Evolutionary conservation across 768 basidiomycete species (phyloP).

Genomic region (Kwoniella sp.): DNA sequence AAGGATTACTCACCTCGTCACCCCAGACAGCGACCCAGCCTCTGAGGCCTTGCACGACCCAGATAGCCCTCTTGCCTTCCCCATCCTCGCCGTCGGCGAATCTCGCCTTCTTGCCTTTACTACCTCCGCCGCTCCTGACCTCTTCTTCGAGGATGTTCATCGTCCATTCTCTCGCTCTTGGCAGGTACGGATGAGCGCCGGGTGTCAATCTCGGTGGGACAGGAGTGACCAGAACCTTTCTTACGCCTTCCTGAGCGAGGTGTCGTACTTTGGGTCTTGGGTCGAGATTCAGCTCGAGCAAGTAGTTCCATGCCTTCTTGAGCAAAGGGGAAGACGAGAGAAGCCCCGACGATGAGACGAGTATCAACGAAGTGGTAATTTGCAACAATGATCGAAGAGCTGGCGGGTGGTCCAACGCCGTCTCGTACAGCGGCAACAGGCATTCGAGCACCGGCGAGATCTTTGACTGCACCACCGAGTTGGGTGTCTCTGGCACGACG

Average conservation of each 20-base stretch:
- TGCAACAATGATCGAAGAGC: constrained; percentile 79
- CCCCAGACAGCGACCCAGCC: constrained; percentile 65
- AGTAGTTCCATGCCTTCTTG: constrained; percentile 80
- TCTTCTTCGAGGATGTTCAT: constrained; percentile 69
- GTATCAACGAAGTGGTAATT: constrained; percentile 70
- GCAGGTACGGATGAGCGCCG: constrained; percentile 80
- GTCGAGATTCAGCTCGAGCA: constrained; percentile 82
- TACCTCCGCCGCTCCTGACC: constrained; percentile 61
- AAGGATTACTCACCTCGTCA: constrained; percentile 64
- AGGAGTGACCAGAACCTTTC: constrained; percentile 73
- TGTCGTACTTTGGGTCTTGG: constrained; percentile 90
- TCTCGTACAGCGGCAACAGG: constrained; percentile 76
- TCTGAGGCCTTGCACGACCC: constrained; percentile 59
- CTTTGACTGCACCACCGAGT: constrained; percentile 78
- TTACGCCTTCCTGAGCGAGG: constrained; percentile 82
- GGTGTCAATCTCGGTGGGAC: constrained; percentile 67
- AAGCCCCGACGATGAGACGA: constrained; percentile 70
- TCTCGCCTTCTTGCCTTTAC: constrained; percentile 65
- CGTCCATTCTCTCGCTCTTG: constrained; percentile 78
- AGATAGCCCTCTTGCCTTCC: constrained; percentile 70
- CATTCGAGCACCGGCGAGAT: constrained; percentile 70
- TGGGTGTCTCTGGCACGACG: constrained; percentile 73
- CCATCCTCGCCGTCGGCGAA: constrained; percentile 63
- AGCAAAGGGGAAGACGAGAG: constrained; percentile 64
- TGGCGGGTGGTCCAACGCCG: constrained; percentile 66